Evolutionary conservation across 2,329 filamentous ascomycete species (phyloP), one percentile per base, ranked within the genome.

Genomic region (Fusarium falciforme): DNA sequence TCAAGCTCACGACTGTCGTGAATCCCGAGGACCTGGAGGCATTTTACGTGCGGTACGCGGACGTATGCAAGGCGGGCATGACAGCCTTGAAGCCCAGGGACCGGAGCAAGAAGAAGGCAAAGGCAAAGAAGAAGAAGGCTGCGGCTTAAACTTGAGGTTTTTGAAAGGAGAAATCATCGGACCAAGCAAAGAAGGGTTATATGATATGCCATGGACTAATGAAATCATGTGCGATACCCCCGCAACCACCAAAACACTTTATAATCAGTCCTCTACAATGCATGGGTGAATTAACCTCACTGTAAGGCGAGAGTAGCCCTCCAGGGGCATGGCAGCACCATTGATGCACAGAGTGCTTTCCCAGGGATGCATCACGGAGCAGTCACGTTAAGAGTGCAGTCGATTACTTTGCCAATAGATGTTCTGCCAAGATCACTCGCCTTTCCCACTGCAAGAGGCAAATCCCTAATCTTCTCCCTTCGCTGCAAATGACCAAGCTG

Each of bases 51-150:
- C 88, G 90, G 61, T 99, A 98, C 85, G 95, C 95, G 25, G 96
- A 98, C 76, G 88, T 95, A 4, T 98, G 95, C 84, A 98, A 97
- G 86, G 86, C 88, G 0, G 94, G 95, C 7, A 98, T 98, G 95
- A 88, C 89, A 58, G 92, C 92, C 9, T 81, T 99, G 84, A 98
- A 98, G 90, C 98, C 97, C 81, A 89, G 96, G 76, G 96, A 98
- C 84, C 90, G 95, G 80, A 97, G 93, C 83, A 96, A 94, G 88
- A 91, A 92, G 86, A 94, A 93, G 81, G 91, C 93, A 77, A 93
- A 93, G 82, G 94, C 93, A 73, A 94, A 92, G 85, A 90, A 88
- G 85, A 93, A 91, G 86, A 92, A 89, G 83, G 66, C 75, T 38
- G 29, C 75, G 9, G 65, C 69, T 61, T 78, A 63, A 73, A n/a